phyloP scores from a whole-genome alignment of 2,329 filamentous ascomycete genomes.

The Truncatella angustata region DNA sequence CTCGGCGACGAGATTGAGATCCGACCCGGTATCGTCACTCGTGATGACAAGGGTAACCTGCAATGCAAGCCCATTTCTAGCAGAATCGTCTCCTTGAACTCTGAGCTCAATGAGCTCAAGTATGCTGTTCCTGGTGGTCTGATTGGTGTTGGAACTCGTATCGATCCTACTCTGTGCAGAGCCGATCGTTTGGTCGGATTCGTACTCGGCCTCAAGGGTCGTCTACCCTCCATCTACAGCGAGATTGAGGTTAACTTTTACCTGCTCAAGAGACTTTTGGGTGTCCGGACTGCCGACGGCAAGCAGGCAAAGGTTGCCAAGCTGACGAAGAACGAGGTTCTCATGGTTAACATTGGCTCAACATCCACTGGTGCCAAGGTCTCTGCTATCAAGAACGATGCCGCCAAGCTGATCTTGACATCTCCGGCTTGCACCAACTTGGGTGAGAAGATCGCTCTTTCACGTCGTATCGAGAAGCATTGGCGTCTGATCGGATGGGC shows the following conservation, averaged over 20 bases:
- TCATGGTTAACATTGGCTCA: slow-evolving; percentile 99
- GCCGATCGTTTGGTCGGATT: slow-evolving; percentile 98
- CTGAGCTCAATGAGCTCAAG: slow-evolving; percentile 97
- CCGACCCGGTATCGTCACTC: slow-evolving; percentile 94
- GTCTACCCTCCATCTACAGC: slow-evolving; percentile 93
- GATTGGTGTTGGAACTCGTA: slow-evolving; percentile 96
- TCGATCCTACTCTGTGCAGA: slow-evolving; percentile 96
- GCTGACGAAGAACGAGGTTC: slow-evolving; percentile 95
- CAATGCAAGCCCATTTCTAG: slow-evolving; percentile 98
- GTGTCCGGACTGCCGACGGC: slow-evolving; percentile 96
- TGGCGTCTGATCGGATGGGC: slow-evolving; percentile 95
- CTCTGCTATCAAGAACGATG: slow-evolving; percentile 94
- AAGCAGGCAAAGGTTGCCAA: slow-evolving; percentile 99
- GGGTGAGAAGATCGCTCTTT: slow-evolving; percentile 96
- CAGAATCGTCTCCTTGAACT: slow-evolving; percentile 90
- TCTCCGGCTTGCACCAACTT: slow-evolving; percentile 95
- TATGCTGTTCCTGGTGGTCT: slow-evolving; percentile 96
- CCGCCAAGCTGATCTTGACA: slow-evolving; percentile 89
- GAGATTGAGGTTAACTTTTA: slow-evolving; percentile 99
- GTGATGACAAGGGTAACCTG: slow-evolving; percentile 89
- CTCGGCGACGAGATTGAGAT: slow-evolving; percentile 98
- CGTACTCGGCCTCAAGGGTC: slow-evolving; percentile 91
- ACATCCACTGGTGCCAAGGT: slow-evolving; percentile 98
- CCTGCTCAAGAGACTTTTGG: slow-evolving; percentile 86
- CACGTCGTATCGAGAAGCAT: slow-evolving; percentile 97